These are phyloP conservation scores for Cercospora sp. DNA, from an alignment of 2,329 filamentous ascomycete species.

Conservation along the genomic window DNA sequence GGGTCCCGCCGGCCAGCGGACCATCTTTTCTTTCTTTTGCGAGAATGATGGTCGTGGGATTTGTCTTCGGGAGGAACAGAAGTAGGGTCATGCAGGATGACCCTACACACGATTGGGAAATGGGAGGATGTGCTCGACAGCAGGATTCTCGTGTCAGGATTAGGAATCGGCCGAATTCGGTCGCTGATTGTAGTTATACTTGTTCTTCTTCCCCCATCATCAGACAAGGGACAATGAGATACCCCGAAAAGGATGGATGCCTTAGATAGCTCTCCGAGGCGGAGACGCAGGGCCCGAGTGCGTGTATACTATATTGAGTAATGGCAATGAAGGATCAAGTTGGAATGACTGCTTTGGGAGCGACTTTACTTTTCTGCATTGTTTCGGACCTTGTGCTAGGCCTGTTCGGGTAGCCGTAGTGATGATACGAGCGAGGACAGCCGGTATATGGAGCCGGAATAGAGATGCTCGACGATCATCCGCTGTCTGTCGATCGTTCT, in stretches of 20 bases:
- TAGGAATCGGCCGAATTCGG: not conserved
- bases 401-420: not conserved
- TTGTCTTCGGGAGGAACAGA: not conserved
- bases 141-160: conserved; percentile 1
- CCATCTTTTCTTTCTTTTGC: not conserved
- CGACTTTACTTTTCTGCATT: not conserved
- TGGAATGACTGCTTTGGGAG: not conserved
- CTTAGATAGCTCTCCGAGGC: not conserved
- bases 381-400: not conserved
- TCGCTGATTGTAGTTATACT: not conserved
- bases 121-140: not conserved
- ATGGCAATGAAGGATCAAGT: not conserved
- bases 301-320: conserved; percentile 1
- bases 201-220: not conserved
- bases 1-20: not conserved
- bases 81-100: not conserved
- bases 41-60: not conserved
- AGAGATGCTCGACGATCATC: not conserved
- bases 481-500: not conserved
- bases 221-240: not conserved
- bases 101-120: not conserved
- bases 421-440: not conserved
- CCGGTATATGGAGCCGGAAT: not conserved
- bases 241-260: not conserved
- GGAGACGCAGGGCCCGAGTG: not conserved